These are phyloP conservation scores for Triticum monococcum DNA, from an alignment of 176 grass and related monocot genomes.

Conservation along the genomic window DNA sequence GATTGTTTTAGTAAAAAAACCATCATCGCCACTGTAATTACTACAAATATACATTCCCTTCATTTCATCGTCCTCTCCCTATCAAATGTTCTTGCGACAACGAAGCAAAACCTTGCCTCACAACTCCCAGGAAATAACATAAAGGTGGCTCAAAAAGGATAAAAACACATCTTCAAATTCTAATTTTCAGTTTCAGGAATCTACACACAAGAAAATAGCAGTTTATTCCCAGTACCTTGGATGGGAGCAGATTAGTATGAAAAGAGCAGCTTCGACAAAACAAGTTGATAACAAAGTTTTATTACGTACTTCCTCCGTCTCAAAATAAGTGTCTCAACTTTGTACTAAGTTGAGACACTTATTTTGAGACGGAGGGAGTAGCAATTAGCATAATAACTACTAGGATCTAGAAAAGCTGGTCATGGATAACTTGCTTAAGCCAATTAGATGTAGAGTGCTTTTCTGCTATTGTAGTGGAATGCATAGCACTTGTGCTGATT, in stretches of 20 bases:
- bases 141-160: background rate
- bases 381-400: background rate
- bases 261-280: background rate
- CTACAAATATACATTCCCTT: background rate
- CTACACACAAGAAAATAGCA: background rate
- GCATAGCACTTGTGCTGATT: background rate
- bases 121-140: background rate
- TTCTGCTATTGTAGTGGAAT: background rate
- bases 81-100: background rate
- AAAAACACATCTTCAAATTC: background rate
- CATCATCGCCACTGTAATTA: background rate
- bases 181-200: slow-evolving; percentile 7
- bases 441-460: background rate
- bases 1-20: background rate
- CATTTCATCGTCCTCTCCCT: background rate
- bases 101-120: background rate
- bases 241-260: background rate
- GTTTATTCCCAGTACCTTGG: background rate
- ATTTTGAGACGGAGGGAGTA: background rate
- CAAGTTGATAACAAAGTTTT: background rate
- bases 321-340: too few relatives aligned
- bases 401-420: background rate
- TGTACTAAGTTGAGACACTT: too few relatives aligned
- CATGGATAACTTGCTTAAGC: background rate
- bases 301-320: too few relatives aligned